These are phyloP conservation scores for Rosa multiflora DNA, from an alignment of 306 rosid species.

Conservation along the genomic window DNA sequence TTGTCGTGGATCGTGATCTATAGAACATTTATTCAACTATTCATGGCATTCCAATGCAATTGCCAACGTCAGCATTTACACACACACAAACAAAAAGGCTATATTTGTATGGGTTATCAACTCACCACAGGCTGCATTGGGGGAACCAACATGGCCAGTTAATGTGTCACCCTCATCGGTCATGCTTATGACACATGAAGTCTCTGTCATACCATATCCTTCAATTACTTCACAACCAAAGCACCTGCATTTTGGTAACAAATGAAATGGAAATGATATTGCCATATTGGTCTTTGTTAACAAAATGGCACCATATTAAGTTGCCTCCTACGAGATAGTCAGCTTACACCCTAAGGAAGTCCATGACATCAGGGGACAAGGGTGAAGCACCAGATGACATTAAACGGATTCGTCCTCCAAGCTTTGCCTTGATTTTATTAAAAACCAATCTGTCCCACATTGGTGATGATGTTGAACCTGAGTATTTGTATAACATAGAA, in stretches of 20 bases:
- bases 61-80: neutral
- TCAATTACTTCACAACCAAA: slow-evolving; percentile 74
- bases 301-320: neutral
- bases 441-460: slow-evolving; percentile 96
- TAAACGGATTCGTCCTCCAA: slow-evolving; percentile 96
- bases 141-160: slow-evolving; percentile 91
- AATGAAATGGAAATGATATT: neutral
- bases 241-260: slow-evolving; percentile 55
- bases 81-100: too few species aligned
- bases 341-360: slow-evolving; percentile 84
- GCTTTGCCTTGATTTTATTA: slow-evolving; percentile 87
- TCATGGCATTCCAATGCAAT: too few species aligned
- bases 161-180: slow-evolving; percentile 53
- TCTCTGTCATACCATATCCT: slow-evolving; percentile 99
- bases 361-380: slow-evolving; percentile 92
- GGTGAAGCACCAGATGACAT: slow-evolving; percentile 97
- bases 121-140: slow-evolving; percentile 96
- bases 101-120: slow-evolving; percentile 18
- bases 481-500: slow-evolving; percentile 13
- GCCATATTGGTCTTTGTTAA: slow-evolving; percentile 6
- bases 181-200: slow-evolving; percentile 72
- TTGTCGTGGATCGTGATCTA: too few species aligned
- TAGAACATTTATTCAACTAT: too few species aligned
- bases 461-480: slow-evolving; percentile 72
- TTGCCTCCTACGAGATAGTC: neutral